Evolutionary conservation across 768 basidiomycete genomes (phyloP), one percentile per base, ranked within the genome.

Genomic region (Pholiota molesta): DNA sequence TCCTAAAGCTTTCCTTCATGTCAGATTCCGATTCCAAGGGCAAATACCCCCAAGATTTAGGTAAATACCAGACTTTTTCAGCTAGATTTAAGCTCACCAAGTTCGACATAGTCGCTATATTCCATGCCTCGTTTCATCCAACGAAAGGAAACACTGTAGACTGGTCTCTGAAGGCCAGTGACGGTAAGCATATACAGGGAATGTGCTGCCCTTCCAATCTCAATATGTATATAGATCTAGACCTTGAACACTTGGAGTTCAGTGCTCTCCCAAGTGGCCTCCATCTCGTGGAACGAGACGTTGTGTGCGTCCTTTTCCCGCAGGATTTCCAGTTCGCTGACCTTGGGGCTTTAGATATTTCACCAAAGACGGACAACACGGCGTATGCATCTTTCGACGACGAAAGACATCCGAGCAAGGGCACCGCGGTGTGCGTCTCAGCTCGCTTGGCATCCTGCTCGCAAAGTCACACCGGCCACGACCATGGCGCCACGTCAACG

Each of bases 71-170:
- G 1, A 26, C 17, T 4, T 2, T 35, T 6, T 31, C 21, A 21
- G 5, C 14, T 26, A 7, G 31, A 42, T 2, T 23, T 47, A 26
- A 10, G 45, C 42, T 44, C 42, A 45, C 45, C 47, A 7, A 54
- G 57, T 39, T 35, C 33, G 31, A 29, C 29, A 8, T 52, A 93
- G 92, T 91, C 69, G 90, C 91, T 11, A 89, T 93, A 71, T 94
- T 93, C 64, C 91, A 94, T 74, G 82, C 88, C 17, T 91, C 91
- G 6, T 94, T 94, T 68, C 92, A 94, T 74, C 89, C 91, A 1
- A 94, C 91, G 21, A 83, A 85, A 65, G 92, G 92, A 14, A 93
- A 92, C 71, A 72, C 87, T 14, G 78, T 94, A 14, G 92, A 94
- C 73, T 94, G 93, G 92, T 86, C 81, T 47, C 70, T 90, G 31